Conservation (phyloP, 2,329 filamentous ascomycete species). For the Alternaria consortialis region DNA sequence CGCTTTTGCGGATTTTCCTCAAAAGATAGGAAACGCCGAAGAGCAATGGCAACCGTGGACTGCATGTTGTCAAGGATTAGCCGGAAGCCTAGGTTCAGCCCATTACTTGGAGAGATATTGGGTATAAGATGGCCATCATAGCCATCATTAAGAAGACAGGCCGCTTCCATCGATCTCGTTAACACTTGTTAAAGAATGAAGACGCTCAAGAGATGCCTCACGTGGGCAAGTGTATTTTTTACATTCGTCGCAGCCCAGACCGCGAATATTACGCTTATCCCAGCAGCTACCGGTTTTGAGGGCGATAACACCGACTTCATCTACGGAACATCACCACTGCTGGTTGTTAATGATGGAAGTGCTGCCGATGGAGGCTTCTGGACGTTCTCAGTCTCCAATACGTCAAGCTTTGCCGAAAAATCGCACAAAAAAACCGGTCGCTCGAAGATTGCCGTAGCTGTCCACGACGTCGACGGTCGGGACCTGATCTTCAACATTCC, state of each 20-base stretch:
- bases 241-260: conserved; percentile 21
- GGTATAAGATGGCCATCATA: conserved; percentile 3
- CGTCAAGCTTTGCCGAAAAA: conserved; percentile 18
- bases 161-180: background rate
- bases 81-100: background rate
- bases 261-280: conserved; percentile 31
- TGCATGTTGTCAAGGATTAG: background rate
- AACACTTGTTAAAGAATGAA: conserved; percentile 5
- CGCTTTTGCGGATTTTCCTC: background rate
- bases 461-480: conserved; percentile 34
- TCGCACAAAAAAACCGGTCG: conserved; percentile 36
- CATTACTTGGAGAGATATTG: background rate
- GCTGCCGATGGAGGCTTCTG: conserved; percentile 42
- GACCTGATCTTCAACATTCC: conserved; percentile 42
- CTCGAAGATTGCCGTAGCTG: conserved; percentile 38
- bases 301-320: conserved; percentile 41
- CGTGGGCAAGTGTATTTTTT: conserved; percentile 16
- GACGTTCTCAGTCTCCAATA: conserved; percentile 22
- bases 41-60: background rate
- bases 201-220: background rate
- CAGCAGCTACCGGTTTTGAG: conserved; percentile 37
- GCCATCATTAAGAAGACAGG: background rate
- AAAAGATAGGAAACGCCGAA: background rate
- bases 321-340: conserved; percentile 29
- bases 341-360: conserved; percentile 41